Evolutionary conservation across 2,329 filamentous ascomycete genomes (phyloP), one percentile per base, ranked within the genome.

Genomic region (Cladosporium austrohemisphaericum): DNA sequence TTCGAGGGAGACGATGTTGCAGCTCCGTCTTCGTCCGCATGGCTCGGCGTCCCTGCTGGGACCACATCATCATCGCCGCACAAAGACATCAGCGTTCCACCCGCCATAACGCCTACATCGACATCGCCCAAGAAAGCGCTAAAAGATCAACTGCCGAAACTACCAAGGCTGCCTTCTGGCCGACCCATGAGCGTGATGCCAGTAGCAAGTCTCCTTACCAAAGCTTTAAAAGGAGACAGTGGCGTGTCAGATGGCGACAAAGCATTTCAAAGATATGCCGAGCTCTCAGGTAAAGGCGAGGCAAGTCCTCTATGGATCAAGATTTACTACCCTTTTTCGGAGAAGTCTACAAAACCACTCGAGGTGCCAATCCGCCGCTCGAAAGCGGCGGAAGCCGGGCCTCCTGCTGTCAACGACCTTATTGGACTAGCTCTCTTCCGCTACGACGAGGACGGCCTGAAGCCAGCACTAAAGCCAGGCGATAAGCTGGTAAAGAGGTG

Each of bases 401-500:
- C 88, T 16, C 55, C 55, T 14, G 85, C 82, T 0, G 86, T 93
- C 11, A 81, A 83, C 1, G 88, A 94, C 59, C 77, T 90, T n/a
- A 90, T 94, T 55, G 88, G 88, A 0, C 76, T 92, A 53, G 84
- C 84, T 54, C 68, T 94, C 10, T 91, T 85, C 76, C 77, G 85
- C 54, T 93, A 92, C 64, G 80, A 81, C 40, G 84, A 91, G 59
- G 86, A 91, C 63, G 86, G 86, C 57, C 72, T 82, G 22, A 80
- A 89, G 55, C 88, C 88, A 3, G 64, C 77, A 1, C 71, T 93
- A 8, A 72, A 81, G 0, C 65, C 71, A 2, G 79, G 83, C 43
- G 87, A 88, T 61, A 73, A 82, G 45, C 88, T 88, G 58, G 84
- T 91, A 58, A 92, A 92, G 61, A 83, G 83, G 73, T 93, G 86